Percentiles rank a stretch among this genome's conserved stretches.
Evolutionary conservation across 768 basidiomycete species (phyloP).

Genomic region (Boletus subparvulus): DNA sequence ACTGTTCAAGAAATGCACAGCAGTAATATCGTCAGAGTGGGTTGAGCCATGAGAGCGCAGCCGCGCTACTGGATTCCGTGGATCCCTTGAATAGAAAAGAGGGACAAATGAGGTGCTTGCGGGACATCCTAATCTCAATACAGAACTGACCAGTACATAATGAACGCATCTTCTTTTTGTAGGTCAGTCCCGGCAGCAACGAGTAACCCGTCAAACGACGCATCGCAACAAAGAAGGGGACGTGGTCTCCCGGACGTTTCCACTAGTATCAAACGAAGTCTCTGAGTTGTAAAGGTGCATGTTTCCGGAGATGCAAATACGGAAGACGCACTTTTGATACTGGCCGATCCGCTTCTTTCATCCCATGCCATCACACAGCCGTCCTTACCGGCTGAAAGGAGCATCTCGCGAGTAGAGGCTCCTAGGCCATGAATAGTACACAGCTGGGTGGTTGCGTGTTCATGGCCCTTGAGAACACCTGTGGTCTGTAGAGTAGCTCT

Average conservation of each 20-base stretch:
- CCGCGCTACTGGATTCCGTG: conserved; percentile 69
- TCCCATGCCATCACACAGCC: conserved; percentile 78
- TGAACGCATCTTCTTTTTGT: conserved; percentile 75
- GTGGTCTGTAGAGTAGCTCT: conserved; percentile 48
- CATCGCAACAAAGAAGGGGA: conserved; percentile 64
- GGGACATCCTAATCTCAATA: neutral
- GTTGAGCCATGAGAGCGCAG: conserved; percentile 79
- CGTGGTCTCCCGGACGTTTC: conserved; percentile 42
- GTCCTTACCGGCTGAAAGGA: conserved; percentile 70
- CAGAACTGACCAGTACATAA: conserved; percentile 73
- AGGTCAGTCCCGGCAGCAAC: conserved; percentile 85
- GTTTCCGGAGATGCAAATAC: neutral
- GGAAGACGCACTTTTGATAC: conserved; percentile 57
- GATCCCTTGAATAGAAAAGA: conserved; percentile 59
- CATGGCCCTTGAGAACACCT: conserved; percentile 56
- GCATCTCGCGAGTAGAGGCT: conserved; percentile 40
- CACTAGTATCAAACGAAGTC: conserved; percentile 40
- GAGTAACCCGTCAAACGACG: conserved; percentile 65
- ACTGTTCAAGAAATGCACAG: conserved; percentile 51
- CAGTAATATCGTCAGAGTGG: conserved; percentile 92
- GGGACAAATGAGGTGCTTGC: neutral
- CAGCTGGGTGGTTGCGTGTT: conserved; percentile 55
- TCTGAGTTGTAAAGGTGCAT: conserved; percentile 40
- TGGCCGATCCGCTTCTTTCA: conserved; percentile 49
- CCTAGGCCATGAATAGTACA: conserved; percentile 44